Evolutionary conservation across 78 protist genomes (phyloP).

Genomic region (Pigoraptor vietnamica): DNA sequence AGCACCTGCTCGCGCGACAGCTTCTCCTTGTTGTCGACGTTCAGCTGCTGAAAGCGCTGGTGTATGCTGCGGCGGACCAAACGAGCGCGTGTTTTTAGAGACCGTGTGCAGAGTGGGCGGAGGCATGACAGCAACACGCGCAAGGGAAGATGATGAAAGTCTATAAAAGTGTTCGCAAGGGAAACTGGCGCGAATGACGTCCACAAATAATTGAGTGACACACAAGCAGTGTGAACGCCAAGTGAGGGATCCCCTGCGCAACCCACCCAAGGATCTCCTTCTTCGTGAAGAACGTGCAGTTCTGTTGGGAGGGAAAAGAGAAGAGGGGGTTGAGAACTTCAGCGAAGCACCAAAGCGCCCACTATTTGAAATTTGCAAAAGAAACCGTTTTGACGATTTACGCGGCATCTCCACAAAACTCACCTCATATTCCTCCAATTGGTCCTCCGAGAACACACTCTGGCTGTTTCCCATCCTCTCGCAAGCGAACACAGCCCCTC

Average conservation of each 20-base stretch:
- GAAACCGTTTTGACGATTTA: not conserved
- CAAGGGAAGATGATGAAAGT: too few species aligned
- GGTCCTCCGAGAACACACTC: not conserved
- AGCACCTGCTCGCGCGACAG: not conserved
- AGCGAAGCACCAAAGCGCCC: too few species aligned
- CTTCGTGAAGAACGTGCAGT: not conserved
- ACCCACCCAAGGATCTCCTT: not conserved
- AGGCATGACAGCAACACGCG: too few species aligned
- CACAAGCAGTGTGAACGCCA: too few species aligned
- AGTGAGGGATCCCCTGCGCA: not conserved
- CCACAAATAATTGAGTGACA: too few species aligned
- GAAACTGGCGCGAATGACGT: too few species aligned
- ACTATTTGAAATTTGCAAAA: not conserved
- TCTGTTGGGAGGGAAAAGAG: not conserved
- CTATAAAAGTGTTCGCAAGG: too few species aligned
- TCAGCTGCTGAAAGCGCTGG: not conserved
- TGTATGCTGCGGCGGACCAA: not conserved
- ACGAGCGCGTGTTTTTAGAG: too few species aligned
- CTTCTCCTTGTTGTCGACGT: not conserved
- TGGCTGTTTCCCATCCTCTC: not conserved
- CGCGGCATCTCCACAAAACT: not conserved
- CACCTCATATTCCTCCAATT: not conserved
- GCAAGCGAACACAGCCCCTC: too few species aligned
- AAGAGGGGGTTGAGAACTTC: too few species aligned
- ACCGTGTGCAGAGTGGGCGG: not conserved